phyloP scores from a whole-genome alignment of 1,139 yeast genomes.

The Candida sp. region DNA sequence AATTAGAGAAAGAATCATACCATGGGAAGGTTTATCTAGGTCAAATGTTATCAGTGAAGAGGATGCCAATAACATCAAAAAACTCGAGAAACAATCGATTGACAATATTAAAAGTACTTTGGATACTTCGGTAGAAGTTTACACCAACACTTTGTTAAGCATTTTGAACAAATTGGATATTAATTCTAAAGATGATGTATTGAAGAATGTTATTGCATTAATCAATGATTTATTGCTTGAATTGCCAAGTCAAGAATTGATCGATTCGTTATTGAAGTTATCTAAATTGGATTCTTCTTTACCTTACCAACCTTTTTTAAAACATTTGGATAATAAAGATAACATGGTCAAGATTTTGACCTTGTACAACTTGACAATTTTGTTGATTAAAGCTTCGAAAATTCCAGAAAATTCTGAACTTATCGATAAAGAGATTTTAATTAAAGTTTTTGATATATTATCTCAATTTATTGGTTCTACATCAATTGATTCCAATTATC shows the following conservation, averaged over 20 bases:
- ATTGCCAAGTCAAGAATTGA: slow-evolving; percentile 39
- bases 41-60: slow-evolving; percentile 64
- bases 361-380: slow-evolving; percentile 41
- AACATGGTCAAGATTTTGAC: slow-evolving; percentile 44
- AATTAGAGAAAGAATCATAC: slow-evolving; percentile 78
- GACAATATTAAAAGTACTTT: slow-evolving; percentile 39
- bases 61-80: slow-evolving; percentile 65
- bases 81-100: slow-evolving; percentile 54
- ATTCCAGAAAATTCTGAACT: slow-evolving; percentile 5
- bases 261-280: slow-evolving; percentile 42
- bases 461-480: slow-evolving; percentile 44
- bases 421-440: slow-evolving; percentile 32
- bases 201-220: slow-evolving; percentile 69
- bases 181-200: slow-evolving; percentile 61
- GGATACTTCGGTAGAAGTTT: slow-evolving; percentile 44
- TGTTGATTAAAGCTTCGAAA: slow-evolving; percentile 27
- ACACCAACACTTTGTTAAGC: slow-evolving; percentile 55
- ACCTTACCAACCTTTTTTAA: slow-evolving; percentile 55
- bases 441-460: slow-evolving; percentile 42
- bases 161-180: slow-evolving; percentile 48
- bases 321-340: slow-evolving; percentile 47
- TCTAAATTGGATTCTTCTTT: slow-evolving; percentile 44
- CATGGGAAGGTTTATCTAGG: slow-evolving; percentile 91
- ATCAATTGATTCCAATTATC: slow-evolving; percentile 44
- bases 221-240: slow-evolving; percentile 58